Base-by-base conservation (phyloP, 2,329 filamentous ascomycete genomes). In the Phoma sp. region DNA sequence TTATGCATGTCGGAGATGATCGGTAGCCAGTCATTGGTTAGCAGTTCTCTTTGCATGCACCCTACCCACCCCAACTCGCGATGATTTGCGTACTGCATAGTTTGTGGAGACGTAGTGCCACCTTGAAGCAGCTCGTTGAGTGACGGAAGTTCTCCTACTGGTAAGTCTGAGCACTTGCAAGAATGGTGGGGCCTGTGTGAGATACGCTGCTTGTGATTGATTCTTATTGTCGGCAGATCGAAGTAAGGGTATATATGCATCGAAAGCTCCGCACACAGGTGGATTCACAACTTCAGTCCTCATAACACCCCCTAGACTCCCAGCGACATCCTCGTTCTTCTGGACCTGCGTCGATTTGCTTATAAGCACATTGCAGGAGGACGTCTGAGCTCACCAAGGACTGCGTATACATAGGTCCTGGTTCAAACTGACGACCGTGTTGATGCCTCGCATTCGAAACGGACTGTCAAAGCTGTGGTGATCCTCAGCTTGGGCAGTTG, bases 1-100 rank as follows among this genome's bases (percentile, higher is more conserved):
- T 50, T 35, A 33, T 55, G 45, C 45, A 45, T 24, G 52, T 27
- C 52, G 52, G 52, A 44, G 45, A 36, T 37, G 36, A 41, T 50
- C 36, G 44, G 45, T 41, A 33, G 22, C 22, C 13, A 21, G 9
- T 41, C 24, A 55, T 55, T 55, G 52, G 52, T 24, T 15, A 17
- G 24, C 33, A 17, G 8, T 22, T 31, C 29, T 7, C 6, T 45
- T 10, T 45, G 35, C 41, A 50, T 55, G 36, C 52, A 39, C 10
- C 9, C 21, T 50, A 45, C 33, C 45, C 52, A 50, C 52, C 35
- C 37, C 22, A 36, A 24, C 15, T 36, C 3, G 32, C 15, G 5
- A 39, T 49, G 35, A 36, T 40, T 38, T 49, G 40, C 33, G 17
- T 31, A 33, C 35, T 43, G 39, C 22, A n/a, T 38, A 4, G 29